Conservation (phyloP, 2,329 filamentous ascomycete species). For the Didymella segeticola region DNA sequence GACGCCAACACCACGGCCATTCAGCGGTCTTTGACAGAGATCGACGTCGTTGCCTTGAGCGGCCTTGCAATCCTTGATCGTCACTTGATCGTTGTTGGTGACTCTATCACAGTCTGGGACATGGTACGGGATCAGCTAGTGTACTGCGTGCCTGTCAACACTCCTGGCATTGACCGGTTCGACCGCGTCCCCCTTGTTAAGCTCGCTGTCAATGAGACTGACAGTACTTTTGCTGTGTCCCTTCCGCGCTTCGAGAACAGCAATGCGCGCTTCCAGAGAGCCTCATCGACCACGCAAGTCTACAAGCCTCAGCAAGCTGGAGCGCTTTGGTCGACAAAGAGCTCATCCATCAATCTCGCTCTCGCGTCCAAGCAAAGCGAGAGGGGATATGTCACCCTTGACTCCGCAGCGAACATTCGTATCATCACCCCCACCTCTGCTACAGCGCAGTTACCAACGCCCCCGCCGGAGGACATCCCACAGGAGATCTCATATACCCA, state of each 20-base stretch:
- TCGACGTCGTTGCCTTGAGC: conserved; percentile 70
- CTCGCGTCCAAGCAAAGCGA: conserved; percentile 69
- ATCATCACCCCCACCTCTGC: conserved; percentile 44
- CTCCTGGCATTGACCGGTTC: conserved; percentile 38
- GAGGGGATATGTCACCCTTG: conserved; percentile 77
- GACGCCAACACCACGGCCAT: conserved; percentile 73
- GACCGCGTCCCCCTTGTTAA: conserved; percentile 57
- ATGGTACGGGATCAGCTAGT: conserved; percentile 78
- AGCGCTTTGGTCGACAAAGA: conserved; percentile 64
- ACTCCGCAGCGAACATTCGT: conserved; percentile 76
- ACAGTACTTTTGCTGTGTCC: conserved; percentile 53
- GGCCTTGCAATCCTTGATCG: conserved; percentile 75
- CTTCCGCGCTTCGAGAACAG: conserved; percentile 47
- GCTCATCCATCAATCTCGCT: conserved; percentile 67
- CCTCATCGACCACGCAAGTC: conserved; percentile 62
- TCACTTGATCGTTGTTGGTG: conserved; percentile 76
- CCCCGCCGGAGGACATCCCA: conserved; percentile 43
- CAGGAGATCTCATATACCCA: conserved; percentile 28
- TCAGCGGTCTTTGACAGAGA: conserved; percentile 69
- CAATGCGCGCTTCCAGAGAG: conserved; percentile 48
- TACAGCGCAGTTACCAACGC: conserved; percentile 36
- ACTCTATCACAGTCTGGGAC: conserved; percentile 80
- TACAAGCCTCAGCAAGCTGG: conserved; percentile 68
- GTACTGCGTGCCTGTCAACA: conserved; percentile 66
- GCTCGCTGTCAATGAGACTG: conserved; percentile 72